Percentiles rank a stretch among this genome's conserved stretches.
Evolutionary conservation across 73 alveolate species (phyloP).

Genomic region (Strombidium stylifer): DNA sequence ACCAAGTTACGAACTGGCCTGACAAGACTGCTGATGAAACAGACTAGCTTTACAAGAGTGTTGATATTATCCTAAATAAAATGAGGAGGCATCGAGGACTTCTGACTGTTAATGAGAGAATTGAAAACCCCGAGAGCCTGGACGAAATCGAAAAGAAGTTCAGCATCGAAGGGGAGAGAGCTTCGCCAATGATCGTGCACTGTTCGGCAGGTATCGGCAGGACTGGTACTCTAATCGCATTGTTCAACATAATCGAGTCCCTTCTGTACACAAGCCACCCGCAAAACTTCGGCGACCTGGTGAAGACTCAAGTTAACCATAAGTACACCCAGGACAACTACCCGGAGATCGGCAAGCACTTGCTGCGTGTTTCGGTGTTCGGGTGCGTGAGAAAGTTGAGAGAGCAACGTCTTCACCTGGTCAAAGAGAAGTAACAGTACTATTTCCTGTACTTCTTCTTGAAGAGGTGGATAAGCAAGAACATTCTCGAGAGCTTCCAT

Average conservation of each 20-base stretch:
- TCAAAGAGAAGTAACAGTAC: slow-evolving; percentile 49
- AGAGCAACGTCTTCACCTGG: slow-evolving; percentile 73
- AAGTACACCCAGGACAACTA: not conserved
- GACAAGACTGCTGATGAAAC: no score
- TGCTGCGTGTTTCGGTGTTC: slow-evolving; percentile 50
- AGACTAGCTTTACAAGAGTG: no score
- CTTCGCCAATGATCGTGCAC: slow-evolving; percentile 49
- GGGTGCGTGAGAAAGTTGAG: slow-evolving; percentile 62
- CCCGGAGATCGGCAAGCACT: not conserved
- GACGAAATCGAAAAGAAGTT: no score
- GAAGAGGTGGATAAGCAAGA: slow-evolving; percentile 32
- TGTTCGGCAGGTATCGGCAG: slow-evolving; percentile 78
- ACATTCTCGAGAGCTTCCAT: no score
- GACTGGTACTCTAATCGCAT: slow-evolving; percentile 63
- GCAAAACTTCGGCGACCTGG: not conserved
- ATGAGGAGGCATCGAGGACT: no score
- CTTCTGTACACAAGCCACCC: slow-evolving; percentile 13
- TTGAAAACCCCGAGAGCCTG: no score
- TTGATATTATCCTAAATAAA: no score
- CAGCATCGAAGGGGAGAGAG: not conserved
- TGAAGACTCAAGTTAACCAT: not conserved
- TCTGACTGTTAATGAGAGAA: no score
- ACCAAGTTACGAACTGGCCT: no score
- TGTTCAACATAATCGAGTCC: slow-evolving; percentile 44
- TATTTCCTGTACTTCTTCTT: slow-evolving; percentile 49